Conservation (phyloP, 305 asterid species). For the Solanum aculeatissimum region DNA sequence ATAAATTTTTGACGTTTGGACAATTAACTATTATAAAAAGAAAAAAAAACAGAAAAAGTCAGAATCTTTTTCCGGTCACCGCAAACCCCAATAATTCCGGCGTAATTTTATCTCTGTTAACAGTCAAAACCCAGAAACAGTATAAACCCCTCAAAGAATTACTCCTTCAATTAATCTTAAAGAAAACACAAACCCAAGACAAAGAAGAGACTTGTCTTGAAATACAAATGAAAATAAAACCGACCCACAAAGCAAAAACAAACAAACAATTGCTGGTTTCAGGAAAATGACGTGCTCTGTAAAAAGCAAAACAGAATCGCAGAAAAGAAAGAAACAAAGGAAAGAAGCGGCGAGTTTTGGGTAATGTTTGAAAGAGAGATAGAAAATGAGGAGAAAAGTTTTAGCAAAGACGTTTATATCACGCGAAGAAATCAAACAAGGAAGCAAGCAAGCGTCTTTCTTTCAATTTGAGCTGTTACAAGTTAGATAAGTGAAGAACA, state of each 20-base stretch:
- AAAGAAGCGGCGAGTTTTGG: slow-evolving; percentile 23
- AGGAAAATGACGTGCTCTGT: slow-evolving; percentile 28
- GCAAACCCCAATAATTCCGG: slow-evolving; percentile 19
- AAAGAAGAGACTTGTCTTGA: slow-evolving; percentile 7
- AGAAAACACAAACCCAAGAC: slow-evolving; percentile 5
- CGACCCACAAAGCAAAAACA: not conserved
- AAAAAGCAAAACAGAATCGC: not conserved
- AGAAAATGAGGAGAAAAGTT: not conserved
- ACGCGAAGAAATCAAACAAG: slow-evolving; percentile 5
- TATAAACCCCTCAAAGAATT: not conserved
- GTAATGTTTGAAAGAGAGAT: slow-evolving; percentile 1
- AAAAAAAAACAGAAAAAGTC: not conserved
- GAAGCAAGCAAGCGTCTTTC: not conserved
- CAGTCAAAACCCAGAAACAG: slow-evolving; percentile 11
- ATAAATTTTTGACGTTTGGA: slow-evolving; percentile 59
- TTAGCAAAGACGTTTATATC: slow-evolving; percentile 16
- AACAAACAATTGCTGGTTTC: not conserved
- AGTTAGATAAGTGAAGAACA: not conserved
- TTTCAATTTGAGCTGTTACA: not conserved
- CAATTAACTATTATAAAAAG: slow-evolving; percentile 12
- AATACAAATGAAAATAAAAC: slow-evolving; percentile 10
- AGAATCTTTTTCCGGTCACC: slow-evolving; percentile 11
- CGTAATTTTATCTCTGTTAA: slow-evolving; percentile 1
- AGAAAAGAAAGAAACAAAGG: not conserved
- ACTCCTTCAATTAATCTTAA: not conserved